These are phyloP conservation scores for Candida buenavistaensis DNA, from an alignment of 1,139 yeast species.

Conservation along the genomic window DNA sequence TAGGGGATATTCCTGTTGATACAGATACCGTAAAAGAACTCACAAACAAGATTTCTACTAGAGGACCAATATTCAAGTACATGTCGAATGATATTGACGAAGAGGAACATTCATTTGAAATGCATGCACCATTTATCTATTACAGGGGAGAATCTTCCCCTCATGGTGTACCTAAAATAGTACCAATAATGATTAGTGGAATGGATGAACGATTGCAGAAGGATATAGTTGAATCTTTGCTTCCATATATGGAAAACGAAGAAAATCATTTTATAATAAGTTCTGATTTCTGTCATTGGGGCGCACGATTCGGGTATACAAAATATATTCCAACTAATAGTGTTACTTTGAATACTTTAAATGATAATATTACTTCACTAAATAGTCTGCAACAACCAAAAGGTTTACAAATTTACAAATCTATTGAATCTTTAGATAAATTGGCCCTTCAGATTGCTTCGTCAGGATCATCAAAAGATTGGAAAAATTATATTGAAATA, in stretches of 20 bases:
- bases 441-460: constrained; percentile 67
- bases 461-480: constrained; percentile 51
- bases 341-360: constrained; percentile 14
- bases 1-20: constrained; percentile 76
- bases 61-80: constrained; percentile 37
- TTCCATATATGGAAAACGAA: constrained; percentile 55
- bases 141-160: constrained; percentile 29
- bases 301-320: constrained; percentile 72
- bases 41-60: constrained; percentile 15
- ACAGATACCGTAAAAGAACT: constrained; percentile 39
- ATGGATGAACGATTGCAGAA: constrained; percentile 47
- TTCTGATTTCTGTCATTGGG: constrained; percentile 98
- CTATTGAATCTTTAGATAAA: constrained; percentile 72
- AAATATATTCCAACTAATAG: constrained; percentile 45
- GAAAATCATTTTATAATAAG: constrained; percentile 74
- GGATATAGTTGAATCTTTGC: constrained; percentile 48
- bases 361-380: constrained; percentile 19
- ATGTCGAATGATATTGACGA: constrained; percentile 69
- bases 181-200: constrained; percentile 82
- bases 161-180: constrained; percentile 46
- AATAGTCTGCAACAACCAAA: constrained; percentile 13
- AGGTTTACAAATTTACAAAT: constrained; percentile 57
- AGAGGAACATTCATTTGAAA: constrained; percentile 91
- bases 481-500: constrained; percentile 62
- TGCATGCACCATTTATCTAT: constrained; percentile 84